Evolutionary conservation across 148 eudicot genomes (phyloP), one percentile per base, ranked within the genome.

Genomic region (Rhododendron griersonianum): DNA sequence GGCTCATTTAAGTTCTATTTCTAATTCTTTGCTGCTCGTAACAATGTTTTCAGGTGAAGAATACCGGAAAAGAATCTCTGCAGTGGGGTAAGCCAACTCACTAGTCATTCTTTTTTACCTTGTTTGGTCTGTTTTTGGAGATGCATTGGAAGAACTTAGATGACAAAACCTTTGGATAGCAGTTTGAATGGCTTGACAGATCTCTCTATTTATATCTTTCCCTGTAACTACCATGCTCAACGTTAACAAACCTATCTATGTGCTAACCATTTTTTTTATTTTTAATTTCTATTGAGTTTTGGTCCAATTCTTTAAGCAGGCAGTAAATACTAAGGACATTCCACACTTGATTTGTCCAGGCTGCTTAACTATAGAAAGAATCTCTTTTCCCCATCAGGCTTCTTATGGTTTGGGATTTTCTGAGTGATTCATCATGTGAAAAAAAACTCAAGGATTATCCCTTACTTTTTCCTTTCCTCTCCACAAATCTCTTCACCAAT

Each of bases 1-100:
- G 41, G 73, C 18, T 57, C 8, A 25, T 80, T 81, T 13, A 7
- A 1, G 7, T n/a, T 18, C 33, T 14, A 25, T n/a, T 53, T 81
- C 3, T 81, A 57, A 57, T 61, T 82, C 51, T 59, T 57, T 15
- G 51, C 74, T 82, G 10, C 48, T 37, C 41, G 9, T 44, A 6
- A 18, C 48, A 30, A 71, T 71, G 75, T 5, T 85, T 82, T 21
- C 93, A 95, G 99, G 98, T 96, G 37, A 97, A 92, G 88, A 91
- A 84, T 81, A 91, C 96, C 3, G 98, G 98, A 85, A 96, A 94
- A 85, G 99, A 97, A 88, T 91, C 98, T 14, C 16, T 97, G 73
- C 99, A 97, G 33, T 97, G 99, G 99, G 99, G 99, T 96, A 92
- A 90, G 87, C 79, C 44, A 30, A 51, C 28, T 30, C 37, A 28